phyloP scores from a whole-genome alignment of 495 filamentous ascomycete species.

The Friedmanniomyces simplex region DNA sequence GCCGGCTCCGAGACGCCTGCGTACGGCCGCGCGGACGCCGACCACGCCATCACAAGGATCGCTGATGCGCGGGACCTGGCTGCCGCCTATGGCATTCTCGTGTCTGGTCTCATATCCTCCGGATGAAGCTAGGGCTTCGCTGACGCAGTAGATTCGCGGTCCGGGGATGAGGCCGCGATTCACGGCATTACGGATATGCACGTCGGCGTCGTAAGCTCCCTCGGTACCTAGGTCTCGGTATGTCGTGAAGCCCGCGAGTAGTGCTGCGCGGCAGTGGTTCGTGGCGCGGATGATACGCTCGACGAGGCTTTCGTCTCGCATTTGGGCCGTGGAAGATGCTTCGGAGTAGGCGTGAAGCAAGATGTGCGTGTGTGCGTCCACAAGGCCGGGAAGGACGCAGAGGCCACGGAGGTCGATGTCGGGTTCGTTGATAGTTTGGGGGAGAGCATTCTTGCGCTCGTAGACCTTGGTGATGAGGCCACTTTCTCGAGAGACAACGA shows the following conservation, averaged over 20 bases:
- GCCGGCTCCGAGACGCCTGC: constrained; percentile 38
- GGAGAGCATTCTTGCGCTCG: constrained; percentile 21
- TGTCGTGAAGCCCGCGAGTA: constrained; percentile 46
- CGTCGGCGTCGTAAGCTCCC: constrained; percentile 37
- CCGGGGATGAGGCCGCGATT: constrained; percentile 43
- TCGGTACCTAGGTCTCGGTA: constrained; percentile 47
- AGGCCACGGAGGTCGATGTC: constrained; percentile 39
- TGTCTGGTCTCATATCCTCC: constrained; percentile 40
- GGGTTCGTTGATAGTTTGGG: constrained; percentile 6
- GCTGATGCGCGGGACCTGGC: constrained; percentile 30
- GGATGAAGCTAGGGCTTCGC: constrained; percentile 39
- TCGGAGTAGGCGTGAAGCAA: constrained; percentile 42
- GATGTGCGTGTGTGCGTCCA: constrained; percentile 46
- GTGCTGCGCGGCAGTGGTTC: constrained; percentile 39
- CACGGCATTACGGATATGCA: constrained; percentile 33
- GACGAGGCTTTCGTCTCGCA: constrained; percentile 41
- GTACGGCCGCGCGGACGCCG: constrained; percentile 37
- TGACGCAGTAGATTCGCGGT: constrained; percentile 42
- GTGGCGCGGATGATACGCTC: constrained; percentile 42
- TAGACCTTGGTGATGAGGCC: constrained; percentile 36
- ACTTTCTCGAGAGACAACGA: constrained; percentile 25
- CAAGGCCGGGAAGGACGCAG: constrained; percentile 41
- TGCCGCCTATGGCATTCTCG: constrained; percentile 32
- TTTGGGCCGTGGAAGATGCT: constrained; percentile 34
- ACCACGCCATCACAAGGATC: constrained; percentile 38